These are phyloP conservation scores for Angomonas desouzai DNA, from an alignment of 208 protist genomes.

Conservation along the genomic window DNA sequence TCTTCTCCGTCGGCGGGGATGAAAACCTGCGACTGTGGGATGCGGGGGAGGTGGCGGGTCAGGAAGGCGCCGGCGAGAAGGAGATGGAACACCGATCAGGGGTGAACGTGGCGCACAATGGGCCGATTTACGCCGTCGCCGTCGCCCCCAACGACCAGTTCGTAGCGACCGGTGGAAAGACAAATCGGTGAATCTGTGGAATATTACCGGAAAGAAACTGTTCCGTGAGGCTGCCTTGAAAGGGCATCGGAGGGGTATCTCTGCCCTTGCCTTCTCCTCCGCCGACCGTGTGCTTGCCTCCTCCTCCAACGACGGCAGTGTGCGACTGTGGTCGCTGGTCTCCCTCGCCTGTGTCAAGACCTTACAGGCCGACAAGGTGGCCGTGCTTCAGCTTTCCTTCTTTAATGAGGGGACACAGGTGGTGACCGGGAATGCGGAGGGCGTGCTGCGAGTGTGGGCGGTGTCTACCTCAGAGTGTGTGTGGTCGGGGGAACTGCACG, in stretches of 20 bases:
- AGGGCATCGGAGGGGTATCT: conserved; percentile 82
- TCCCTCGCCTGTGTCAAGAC: conserved; percentile 80
- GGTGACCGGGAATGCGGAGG: conserved; percentile 80
- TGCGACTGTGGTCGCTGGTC: conserved; percentile 86
- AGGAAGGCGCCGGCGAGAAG: conserved; percentile 28
- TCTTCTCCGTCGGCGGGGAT: conserved; percentile 77
- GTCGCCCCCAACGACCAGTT: conserved; percentile 88
- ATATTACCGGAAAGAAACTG: conserved; percentile 70
- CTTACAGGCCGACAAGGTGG: conserved; percentile 71
- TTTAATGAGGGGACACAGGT: conserved; percentile 87
- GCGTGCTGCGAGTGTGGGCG: conserved; percentile 90
- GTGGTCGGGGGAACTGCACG: conserved; percentile 74
- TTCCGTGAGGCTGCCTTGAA: conserved; percentile 71
- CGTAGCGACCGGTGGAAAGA: conserved; percentile 89
- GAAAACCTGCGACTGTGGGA: conserved; percentile 87
- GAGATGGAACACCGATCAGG: conserved; percentile 56
- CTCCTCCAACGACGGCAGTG: conserved; percentile 78
- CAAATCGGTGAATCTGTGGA: conserved; percentile 81
- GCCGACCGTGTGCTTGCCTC: conserved; percentile 83
- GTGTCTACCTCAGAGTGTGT: conserved; percentile 72
- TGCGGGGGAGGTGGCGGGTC: conserved; percentile 23
- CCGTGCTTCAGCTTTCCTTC: conserved; percentile 82
- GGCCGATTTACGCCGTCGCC: conserved; percentile 69
- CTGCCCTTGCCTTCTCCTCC: conserved; percentile 72
- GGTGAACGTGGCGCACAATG: conserved; percentile 73